Base-by-base conservation (phyloP, 495 filamentous ascomycete genomes). In the Talaromyces adpressus region DNA sequence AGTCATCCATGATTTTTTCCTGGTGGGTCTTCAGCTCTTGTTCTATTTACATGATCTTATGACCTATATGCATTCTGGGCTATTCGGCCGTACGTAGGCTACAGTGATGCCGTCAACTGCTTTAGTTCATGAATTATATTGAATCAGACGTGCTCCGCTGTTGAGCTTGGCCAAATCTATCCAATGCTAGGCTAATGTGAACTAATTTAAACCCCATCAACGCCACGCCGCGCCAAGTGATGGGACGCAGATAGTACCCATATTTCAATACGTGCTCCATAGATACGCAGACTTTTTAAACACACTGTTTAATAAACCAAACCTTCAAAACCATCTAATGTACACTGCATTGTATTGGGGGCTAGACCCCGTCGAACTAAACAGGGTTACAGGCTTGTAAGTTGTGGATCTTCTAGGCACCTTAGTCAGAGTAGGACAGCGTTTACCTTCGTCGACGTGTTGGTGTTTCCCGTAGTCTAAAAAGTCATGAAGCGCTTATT, bases 401-500 rank as follows among this genome's bases (percentile, higher is more conserved):
- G 6, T 14, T 20, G n/a, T 20, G 18, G n/a, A 49, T 49, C 45
- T 49, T 9, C 16, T 14, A 49, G n/a, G 45, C 45, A 49, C n/a
- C 45, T 18, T 20, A 14, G 45, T 49, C 8, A 49, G 45, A 49
- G n/a, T 47, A 18, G 41, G 16, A 4, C 41, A 47, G 45, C 45
- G 45, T 49, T 20, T 20, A 49, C 45, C 16, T 14, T 47, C 7
- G 45, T 49, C 45, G 45, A 49, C n/a, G 45, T 18, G 18, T 18
- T 9, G 45, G 52, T 54, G 27, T 27, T 23, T 54, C 16, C 51
- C 12, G 30, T 32, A 25, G 30, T 36, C n/a, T 20, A 22, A 30
- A 36, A n/a, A 34, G 57, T 22, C n/a, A 59, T 30, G 30, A 36
- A 59, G 57, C 57, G 57, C 57, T 59, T 59, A 59, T 34, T 59